These are phyloP conservation scores for Calonectria pseudoturangicola DNA, from an alignment of 2,329 filamentous ascomycete genomes.

Conservation along the genomic window DNA sequence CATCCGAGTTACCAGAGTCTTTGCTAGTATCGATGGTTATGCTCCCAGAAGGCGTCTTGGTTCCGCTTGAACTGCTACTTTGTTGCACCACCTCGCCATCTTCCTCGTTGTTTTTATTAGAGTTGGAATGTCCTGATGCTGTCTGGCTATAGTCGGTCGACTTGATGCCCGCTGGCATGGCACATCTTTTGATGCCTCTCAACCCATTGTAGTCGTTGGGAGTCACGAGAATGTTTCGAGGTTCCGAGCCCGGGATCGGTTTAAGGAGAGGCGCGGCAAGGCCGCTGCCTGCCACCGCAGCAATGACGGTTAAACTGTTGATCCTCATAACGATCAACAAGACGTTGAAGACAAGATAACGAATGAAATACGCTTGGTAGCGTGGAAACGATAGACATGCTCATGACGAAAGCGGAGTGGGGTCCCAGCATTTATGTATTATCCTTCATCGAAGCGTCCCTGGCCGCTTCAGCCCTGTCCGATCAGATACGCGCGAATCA, in stretches of 20 bases:
- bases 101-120: neutral
- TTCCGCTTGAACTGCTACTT: too few relatives aligned
- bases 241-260: neutral
- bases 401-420: neutral
- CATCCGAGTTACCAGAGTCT: neutral
- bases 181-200: neutral
- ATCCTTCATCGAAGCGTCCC: neutral
- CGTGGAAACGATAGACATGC: neutral
- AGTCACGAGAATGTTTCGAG: neutral
- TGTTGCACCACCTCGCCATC: neutral
- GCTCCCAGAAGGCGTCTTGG: neutral
- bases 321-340: neutral
- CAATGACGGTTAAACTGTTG: neutral
- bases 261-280: neutral
- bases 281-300: constrained; percentile 1
- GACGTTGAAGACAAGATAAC: neutral
- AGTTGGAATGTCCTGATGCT: neutral
- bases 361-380: neutral
- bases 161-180: neutral
- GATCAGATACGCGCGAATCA: neutral
- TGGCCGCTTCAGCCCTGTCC: neutral
- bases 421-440: neutral
- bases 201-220: neutral
- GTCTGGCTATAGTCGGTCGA: constrained; percentile 9
- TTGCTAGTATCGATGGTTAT: neutral